Base-by-base conservation (phyloP, 805 yeast genomes). In the Maudiozyma turicensis region DNA sequence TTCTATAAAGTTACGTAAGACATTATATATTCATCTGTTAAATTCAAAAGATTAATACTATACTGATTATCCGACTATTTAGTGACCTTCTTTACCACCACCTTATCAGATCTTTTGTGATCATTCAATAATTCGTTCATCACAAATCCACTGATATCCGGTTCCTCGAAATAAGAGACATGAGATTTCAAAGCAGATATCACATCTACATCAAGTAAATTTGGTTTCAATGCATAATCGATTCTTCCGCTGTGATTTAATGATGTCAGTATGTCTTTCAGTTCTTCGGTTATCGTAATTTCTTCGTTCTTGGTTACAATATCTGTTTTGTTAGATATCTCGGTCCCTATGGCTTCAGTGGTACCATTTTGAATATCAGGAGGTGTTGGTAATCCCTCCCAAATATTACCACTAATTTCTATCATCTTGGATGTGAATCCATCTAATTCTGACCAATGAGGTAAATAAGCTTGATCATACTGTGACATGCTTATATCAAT, bases 111-210 rank as follows among this genome's bases (percentile, higher is more conserved):
- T 40, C 40, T 43, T 13, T 44, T 41, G 13, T 33, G 49, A 30
- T 48, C 44, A 9, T 44, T 48, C 5, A 64, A 44, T 6, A 84
- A 61, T 60, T 88, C 89, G 44, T 71, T 72, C 61, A 90, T 65
- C 5, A 91, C 64, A 56, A 91, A 90, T 0, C 83, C 84, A 0
- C 95, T 89, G 37, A 91, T 81, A 58, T 89, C 89, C 46, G 80
- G 75, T 56, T 88, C 95, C 60, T 88, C 95, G 62, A 91, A 83
- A 64, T 91, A 91, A 44, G 87, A 80, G 11, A 86, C 80, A 65
- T 91, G 99, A 0, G 98, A 93, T 45, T 86, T 86, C 8, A 91
- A 71, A 0, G 95, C 93, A 3, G 88, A 77, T 9, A 91, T 72
- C 35, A 88, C 65, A 31, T 95, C 85, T 20, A 89, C 75, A 57